A percentile compares a stretch with the other conserved stretches of the same genome.
Conservation (phyloP, 1,284 basidiomycete species). For the Coniophora puteana region DNA sequence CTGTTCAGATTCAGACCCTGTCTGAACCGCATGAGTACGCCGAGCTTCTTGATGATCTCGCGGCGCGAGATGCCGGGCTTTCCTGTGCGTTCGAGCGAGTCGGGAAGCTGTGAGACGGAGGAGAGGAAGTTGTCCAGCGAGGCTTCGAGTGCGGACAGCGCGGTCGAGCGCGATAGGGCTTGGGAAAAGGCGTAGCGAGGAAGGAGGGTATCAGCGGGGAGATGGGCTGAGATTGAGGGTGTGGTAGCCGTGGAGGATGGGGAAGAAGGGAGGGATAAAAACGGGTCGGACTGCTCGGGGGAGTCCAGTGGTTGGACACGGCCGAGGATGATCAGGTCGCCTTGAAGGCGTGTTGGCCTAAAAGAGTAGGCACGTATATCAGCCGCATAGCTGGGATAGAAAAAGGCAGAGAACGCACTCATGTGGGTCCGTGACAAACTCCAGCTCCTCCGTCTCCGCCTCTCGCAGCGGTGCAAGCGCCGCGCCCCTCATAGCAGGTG, state of each 20-base stretch:
- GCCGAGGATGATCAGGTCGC: slow-evolving; percentile 88
- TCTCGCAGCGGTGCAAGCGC: slow-evolving; percentile 66
- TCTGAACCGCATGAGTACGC: slow-evolving; percentile 83
- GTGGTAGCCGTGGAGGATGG: slow-evolving; percentile 28
- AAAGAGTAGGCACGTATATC: slow-evolving; percentile 8
- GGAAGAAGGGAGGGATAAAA: too few species aligned
- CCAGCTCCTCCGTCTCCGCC: slow-evolving; percentile 83
- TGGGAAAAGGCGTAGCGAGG: slow-evolving; percentile 89
- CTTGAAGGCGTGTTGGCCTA: slow-evolving; percentile 81
- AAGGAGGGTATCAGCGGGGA: slow-evolving; percentile 56
- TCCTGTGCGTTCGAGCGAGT: slow-evolving; percentile 71
- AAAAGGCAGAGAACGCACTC: slow-evolving; percentile 53
- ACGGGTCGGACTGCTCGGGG: too few species aligned
- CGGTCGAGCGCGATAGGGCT: slow-evolving; percentile 82
- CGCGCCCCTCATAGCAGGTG: slow-evolving; percentile 44
- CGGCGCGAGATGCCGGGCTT: slow-evolving; percentile 76
- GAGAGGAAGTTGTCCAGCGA: slow-evolving; percentile 79
- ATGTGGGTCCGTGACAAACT: slow-evolving; percentile 84
- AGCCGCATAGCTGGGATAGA: slow-evolving; percentile 5
- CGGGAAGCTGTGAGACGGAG: slow-evolving; percentile 75
- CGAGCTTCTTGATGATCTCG: slow-evolving; percentile 84
- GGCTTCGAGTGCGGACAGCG: slow-evolving; percentile 79
- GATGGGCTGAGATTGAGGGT: slow-evolving; percentile 42
- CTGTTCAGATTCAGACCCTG: slow-evolving; percentile 85
- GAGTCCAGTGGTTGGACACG: slow-evolving; percentile 50